Conservation (phyloP, 2,329 filamentous ascomycete species). For the Pyricularia pennisetigena region DNA sequence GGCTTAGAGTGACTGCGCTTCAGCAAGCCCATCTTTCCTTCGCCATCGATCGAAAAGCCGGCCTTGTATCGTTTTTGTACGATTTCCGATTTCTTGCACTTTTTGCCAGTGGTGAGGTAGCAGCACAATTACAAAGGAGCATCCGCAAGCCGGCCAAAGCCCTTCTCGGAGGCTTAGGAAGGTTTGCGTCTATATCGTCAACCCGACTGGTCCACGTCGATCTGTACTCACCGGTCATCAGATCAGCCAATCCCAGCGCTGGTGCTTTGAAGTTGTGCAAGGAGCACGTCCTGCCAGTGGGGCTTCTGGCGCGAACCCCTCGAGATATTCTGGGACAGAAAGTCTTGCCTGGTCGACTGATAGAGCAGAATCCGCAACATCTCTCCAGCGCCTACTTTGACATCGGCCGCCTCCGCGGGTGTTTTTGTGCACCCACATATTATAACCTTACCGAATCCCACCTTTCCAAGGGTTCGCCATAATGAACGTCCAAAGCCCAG, state of each 20-base stretch:
- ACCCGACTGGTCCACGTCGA: neutral
- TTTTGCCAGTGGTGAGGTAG: neutral
- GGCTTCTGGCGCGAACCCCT: neutral
- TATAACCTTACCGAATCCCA: neutral
- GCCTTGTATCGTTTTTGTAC: neutral
- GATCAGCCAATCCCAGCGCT: neutral
- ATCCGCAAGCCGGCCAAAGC: neutral
- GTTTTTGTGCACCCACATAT: neutral
- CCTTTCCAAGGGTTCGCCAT: neutral
- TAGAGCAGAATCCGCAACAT: neutral
- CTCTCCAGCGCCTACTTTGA: neutral
- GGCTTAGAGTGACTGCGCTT: neutral
- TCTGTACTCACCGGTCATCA: neutral
- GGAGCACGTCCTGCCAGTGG: neutral
- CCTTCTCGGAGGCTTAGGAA: neutral
- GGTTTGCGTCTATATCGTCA: neutral
- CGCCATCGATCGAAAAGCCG: neutral
- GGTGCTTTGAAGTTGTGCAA: neutral
- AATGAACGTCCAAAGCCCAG: neutral
- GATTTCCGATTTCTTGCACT: neutral
- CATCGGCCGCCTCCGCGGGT: neutral
- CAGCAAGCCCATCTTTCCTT: neutral
- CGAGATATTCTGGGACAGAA: neutral
- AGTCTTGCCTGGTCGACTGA: neutral
- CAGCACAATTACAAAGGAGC: neutral